A percentile compares a stretch with the other conserved stretches of the same genome.
These are phyloP conservation scores for Ustilago loliicola DNA, from an alignment of 1,284 basidiomycete genomes.

Conservation along the genomic window DNA sequence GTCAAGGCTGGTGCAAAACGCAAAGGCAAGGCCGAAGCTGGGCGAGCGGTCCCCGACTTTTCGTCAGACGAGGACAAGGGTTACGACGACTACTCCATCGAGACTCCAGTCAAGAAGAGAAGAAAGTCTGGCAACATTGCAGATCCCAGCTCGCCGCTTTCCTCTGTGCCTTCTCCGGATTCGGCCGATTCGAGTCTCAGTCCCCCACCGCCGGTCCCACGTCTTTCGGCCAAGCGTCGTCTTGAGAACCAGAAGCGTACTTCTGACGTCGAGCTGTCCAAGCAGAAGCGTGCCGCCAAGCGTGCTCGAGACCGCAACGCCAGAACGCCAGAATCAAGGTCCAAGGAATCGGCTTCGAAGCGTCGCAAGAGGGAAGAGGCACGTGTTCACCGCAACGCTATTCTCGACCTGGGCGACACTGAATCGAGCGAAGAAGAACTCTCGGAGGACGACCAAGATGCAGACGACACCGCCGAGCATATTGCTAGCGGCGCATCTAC, in stretches of 20 bases:
- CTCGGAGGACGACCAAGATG: conserved; percentile 16
- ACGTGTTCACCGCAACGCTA: conserved; percentile 44
- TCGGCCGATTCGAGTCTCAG: conserved; percentile 29
- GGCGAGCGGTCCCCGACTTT: conserved; percentile 18
- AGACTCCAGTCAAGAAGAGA: conserved; percentile 46
- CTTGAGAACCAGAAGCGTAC: conserved; percentile 30
- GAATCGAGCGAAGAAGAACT: conserved; percentile 48
- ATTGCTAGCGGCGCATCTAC: conserved; percentile 27
- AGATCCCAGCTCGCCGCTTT: conserved; percentile 51
- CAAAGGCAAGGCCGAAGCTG: conserved; percentile 28
- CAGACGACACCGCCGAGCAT: conserved; percentile 17
- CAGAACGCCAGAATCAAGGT: conserved; percentile 9
- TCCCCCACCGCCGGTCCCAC: conserved; percentile 31
- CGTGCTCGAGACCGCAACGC: conserved; percentile 18
- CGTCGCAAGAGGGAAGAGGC: conserved; percentile 41
- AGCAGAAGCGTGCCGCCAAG: conserved; percentile 41
- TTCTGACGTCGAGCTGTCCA: conserved; percentile 41
- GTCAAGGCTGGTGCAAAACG: conserved; percentile 23
- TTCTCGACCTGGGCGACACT: conserved; percentile 48
- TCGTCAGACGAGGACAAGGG: conserved; percentile 34
- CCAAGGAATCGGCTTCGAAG: conserved; percentile 41
- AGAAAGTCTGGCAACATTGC: conserved; percentile 50
- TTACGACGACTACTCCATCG: conserved; percentile 17
- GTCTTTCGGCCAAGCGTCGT: conserved; percentile 35
- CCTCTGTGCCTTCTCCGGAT: conserved; percentile 47